phyloP scores from a whole-genome alignment of 129 eudicot species.

The Chrysanthemum lavandulifolium region DNA sequence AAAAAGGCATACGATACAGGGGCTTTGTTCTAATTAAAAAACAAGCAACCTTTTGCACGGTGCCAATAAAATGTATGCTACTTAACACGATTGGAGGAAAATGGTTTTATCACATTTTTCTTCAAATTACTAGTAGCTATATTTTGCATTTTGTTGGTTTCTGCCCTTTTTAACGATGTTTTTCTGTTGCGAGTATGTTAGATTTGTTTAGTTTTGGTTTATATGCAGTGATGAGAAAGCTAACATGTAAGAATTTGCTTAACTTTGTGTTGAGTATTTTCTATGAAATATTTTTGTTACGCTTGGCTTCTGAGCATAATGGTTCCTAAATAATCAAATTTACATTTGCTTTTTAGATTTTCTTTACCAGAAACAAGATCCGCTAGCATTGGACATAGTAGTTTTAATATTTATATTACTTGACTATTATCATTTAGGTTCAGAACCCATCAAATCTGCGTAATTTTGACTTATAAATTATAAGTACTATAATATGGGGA shows the following conservation, averaged over 20 bases:
- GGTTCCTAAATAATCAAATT: too few species aligned
- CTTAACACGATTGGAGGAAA: slow-evolving; percentile 40
- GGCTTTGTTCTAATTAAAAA: slow-evolving; percentile 22
- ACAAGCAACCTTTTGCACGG: slow-evolving; percentile 74
- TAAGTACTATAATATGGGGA: too few species aligned
- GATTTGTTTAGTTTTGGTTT: not conserved
- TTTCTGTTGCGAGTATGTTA: too few species aligned
- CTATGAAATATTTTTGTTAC: slow-evolving; percentile 70
- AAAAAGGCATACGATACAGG: slow-evolving; percentile 70
- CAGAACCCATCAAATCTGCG: too few species aligned
- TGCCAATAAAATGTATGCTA: slow-evolving; percentile 55
- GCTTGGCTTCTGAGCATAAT: slow-evolving; percentile 86
- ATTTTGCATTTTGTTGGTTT: not conserved
- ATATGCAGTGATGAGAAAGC: slow-evolving; percentile 60
- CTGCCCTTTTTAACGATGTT: too few species aligned
- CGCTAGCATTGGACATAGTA: too few species aligned
- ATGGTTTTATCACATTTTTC: not conserved
- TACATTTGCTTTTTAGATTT: too few species aligned
- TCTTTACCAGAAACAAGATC: too few species aligned
- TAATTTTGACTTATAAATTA: too few species aligned
- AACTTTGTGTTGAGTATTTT: slow-evolving; percentile 53
- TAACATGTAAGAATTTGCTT: slow-evolving; percentile 56
- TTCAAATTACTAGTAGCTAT: slow-evolving; percentile 37
- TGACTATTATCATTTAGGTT: too few species aligned
- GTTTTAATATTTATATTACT: too few species aligned